Percentiles rank a stretch among this genome's conserved stretches.
Conservation (phyloP, 768 basidiomycete genomes). For the Lactifluus volemus region DNA sequence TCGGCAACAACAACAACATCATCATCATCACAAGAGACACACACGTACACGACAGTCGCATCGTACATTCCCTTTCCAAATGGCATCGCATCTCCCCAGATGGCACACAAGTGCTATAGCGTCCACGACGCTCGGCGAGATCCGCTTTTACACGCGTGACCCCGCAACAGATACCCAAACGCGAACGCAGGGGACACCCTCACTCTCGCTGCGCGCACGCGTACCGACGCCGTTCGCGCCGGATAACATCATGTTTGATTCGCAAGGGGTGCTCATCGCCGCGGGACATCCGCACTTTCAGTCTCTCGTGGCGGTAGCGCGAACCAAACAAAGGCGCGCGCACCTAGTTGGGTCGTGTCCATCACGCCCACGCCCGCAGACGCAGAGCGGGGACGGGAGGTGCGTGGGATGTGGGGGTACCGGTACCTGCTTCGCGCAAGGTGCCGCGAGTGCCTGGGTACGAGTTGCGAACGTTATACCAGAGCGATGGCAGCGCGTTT, state of each 20-base stretch:
- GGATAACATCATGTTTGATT: constrained; percentile 54
- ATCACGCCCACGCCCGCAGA: constrained; percentile 27
- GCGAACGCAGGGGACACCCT: too few relatives aligned
- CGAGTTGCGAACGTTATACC: constrained; percentile 56
- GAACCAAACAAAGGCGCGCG: constrained; percentile 30
- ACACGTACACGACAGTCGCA: constrained; percentile 32
- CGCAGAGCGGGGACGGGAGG: constrained; percentile 2
- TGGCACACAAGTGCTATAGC: constrained; percentile 46
- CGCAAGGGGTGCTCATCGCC: constrained; percentile 41
- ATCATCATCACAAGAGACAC: not conserved
- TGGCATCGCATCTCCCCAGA: constrained; percentile 49
- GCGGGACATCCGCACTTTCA: constrained; percentile 62
- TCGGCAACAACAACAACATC: too few relatives aligned
- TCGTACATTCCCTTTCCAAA: constrained; percentile 58
- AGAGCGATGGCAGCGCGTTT: constrained; percentile 60
- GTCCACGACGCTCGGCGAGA: constrained; percentile 38
- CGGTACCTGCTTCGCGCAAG: constrained; percentile 38
- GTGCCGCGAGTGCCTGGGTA: constrained; percentile 31
- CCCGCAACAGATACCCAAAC: not conserved
- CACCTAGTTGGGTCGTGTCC: constrained; percentile 54
- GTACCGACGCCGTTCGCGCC: constrained; percentile 49
- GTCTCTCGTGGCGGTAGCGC: constrained; percentile 38
- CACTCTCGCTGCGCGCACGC: constrained; percentile 30
- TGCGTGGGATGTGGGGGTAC: constrained; percentile 37
- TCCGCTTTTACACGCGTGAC: constrained; percentile 47